Evolutionary conservation across 106 monocot species (phyloP), one percentile per base, ranked within the genome.

Genomic region (Triglochin maritima): DNA sequence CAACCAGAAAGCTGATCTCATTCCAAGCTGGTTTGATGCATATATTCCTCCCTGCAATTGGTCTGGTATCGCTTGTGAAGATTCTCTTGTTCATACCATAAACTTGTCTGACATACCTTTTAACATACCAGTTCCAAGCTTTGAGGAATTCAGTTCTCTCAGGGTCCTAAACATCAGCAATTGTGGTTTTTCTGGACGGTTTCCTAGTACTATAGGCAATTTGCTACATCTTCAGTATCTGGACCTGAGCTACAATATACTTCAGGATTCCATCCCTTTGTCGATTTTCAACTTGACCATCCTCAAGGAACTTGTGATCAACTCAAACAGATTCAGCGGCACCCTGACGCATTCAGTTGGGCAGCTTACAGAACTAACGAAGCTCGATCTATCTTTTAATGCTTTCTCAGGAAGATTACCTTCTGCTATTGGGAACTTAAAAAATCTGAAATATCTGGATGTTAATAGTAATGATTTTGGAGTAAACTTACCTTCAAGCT

Each of bases 111-210:
- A 65, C 46, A 71, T 72, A 7, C 79, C 74, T 1, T 67, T 95
- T 14, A 77, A 78, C 9, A 8, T 77, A 15, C 81, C 67, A n/a
- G 62, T 95, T 68, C 90, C 95, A 52, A 57, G 43, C 50, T 72
- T 95, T 46, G 83, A 76, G 15, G 72, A 71, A 44, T 83, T 95
- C 17, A 62, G 12, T 47, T 71, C 70, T 66, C 80, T 95, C 17
- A 80, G 53, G 57, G 57, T 66, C 17, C 87, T 95, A 65, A 95
- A 95, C 78, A 64, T 95, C n/a, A 90, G 85, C 72, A 78, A 71
- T 13, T 87, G 95, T 60, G 77, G 73, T 3, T 76, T 94, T 58
- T 72, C 71, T 54, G 89, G 93, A 12, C 67, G 59, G 62, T 57
- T 94, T 53, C 89, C 93, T 14, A 72, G 78, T 49, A 62, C 66